Evolutionary conservation across 148 eudicot species (phyloP).

Genomic region (Bassia scoparia): DNA sequence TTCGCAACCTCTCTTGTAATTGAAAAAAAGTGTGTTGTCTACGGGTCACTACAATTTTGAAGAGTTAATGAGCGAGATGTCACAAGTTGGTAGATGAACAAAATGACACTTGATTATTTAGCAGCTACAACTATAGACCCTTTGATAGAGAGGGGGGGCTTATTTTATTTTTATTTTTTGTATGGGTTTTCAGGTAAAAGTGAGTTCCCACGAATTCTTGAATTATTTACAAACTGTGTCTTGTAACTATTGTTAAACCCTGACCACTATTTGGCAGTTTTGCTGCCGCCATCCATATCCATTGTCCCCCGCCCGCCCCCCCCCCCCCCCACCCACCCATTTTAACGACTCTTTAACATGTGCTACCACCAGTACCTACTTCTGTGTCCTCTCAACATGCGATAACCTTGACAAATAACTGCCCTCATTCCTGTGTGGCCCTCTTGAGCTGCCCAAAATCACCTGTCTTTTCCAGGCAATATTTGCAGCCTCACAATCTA

Average conservation of each 20-base stretch:
- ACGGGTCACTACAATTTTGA: background rate
- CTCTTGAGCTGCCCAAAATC: background rate
- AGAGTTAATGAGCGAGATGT: background rate
- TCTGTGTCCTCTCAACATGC: background rate
- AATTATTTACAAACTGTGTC: too few species aligned
- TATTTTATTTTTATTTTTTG: too few species aligned
- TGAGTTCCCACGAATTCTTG: too few species aligned
- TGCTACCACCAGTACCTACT: slow-evolving; percentile 1
- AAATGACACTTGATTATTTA: background rate
- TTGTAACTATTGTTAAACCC: too few species aligned
- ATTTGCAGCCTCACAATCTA: too few species aligned
- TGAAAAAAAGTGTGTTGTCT: background rate
- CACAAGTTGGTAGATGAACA: background rate
- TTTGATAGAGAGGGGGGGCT: too few species aligned
- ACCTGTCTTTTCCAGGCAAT: background rate
- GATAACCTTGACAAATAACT: background rate
- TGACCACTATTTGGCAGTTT: background rate
- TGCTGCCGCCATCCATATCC: background rate
- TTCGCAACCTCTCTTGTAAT: background rate
- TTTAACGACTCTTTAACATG: too few species aligned
- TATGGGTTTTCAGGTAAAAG: too few species aligned
- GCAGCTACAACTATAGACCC: background rate
- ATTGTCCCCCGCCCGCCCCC: background rate
- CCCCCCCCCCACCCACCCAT: background rate
- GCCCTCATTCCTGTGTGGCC: background rate